Evolutionary conservation across 1,139 yeast species (phyloP).

Genomic region (Arxiozyma heterogenica): DNA sequence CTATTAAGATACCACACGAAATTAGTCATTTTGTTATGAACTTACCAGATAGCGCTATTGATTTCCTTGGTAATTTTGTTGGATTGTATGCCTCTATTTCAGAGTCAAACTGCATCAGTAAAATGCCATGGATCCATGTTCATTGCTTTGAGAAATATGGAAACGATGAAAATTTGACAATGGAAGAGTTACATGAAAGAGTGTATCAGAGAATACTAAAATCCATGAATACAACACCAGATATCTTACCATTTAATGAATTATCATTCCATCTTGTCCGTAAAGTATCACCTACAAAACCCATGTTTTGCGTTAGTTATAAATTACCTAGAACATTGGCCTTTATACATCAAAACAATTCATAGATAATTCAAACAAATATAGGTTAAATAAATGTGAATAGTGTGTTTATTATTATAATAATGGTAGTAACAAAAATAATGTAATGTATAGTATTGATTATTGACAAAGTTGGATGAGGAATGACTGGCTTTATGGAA

Average conservation of each 20-base stretch:
- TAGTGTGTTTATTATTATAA: background rate
- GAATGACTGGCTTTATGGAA: too few species aligned
- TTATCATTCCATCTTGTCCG: conserved; percentile 74
- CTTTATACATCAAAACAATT: conserved; percentile 26
- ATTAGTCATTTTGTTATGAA: conserved; percentile 85
- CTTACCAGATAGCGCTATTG: conserved; percentile 84
- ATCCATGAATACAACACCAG: conserved; percentile 36
- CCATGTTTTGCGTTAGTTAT: conserved; percentile 87
- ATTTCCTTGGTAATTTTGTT: conserved; percentile 67
- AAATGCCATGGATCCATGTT: conserved; percentile 70
- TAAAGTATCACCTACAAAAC: conserved; percentile 92
- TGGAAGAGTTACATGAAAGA: conserved; percentile 54
- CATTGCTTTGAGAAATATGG: conserved; percentile 89
- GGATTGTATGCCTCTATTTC: conserved; percentile 46
- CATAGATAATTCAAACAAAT: background rate
- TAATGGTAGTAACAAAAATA: background rate
- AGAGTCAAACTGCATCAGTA: conserved; percentile 34
- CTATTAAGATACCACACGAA: conserved; percentile 46
- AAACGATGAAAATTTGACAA: conserved; percentile 59
- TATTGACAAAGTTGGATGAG: too few species aligned
- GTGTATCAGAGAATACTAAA: conserved; percentile 52
- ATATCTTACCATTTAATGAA: conserved; percentile 38
- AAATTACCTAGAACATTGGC: conserved; percentile 73
- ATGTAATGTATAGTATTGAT: background rate
- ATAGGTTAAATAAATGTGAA: background rate